A percentile compares a stretch with the other conserved stretches of the same genome.
Conservation (phyloP, 192 early-diverging fungal species). For the Rhizophagus prolifer region DNA sequence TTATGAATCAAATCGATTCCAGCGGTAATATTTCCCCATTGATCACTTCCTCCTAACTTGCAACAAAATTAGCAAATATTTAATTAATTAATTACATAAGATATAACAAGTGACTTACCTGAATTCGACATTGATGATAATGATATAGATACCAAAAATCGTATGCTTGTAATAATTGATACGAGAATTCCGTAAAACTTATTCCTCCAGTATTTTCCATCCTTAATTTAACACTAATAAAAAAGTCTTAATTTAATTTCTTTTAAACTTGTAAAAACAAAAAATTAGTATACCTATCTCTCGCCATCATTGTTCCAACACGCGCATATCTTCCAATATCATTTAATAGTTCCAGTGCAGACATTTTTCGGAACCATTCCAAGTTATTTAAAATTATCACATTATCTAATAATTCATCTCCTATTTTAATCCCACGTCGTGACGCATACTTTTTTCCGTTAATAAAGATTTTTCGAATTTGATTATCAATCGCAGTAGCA, state of each 20-base stretch:
- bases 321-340: constrained; percentile 77
- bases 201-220: constrained; percentile 81
- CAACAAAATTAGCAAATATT: neutral
- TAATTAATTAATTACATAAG: neutral
- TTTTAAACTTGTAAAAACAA: neutral
- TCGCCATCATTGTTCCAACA: constrained; percentile 80
- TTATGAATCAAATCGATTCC: constrained; percentile 89
- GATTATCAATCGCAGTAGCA: constrained; percentile 62
- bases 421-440: constrained; percentile 37
- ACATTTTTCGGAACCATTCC: constrained; percentile 75
- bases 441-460: constrained; percentile 48
- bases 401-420: constrained; percentile 24
- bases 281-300: constrained; percentile 62
- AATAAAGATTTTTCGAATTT: constrained; percentile 71
- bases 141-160: constrained; percentile 87
- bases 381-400: constrained; percentile 76
- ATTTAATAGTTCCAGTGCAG: constrained; percentile 73
- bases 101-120: constrained; percentile 40
- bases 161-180: constrained; percentile 93
- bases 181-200: constrained; percentile 95
- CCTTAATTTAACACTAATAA: constrained; percentile 71
- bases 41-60: constrained; percentile 91
- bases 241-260: neutral
- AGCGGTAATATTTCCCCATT: constrained; percentile 96
- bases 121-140: constrained; percentile 60